Base-by-base conservation (phyloP, 2,329 filamentous ascomycete species). In the Scortechinia acanthostroma region DNA sequence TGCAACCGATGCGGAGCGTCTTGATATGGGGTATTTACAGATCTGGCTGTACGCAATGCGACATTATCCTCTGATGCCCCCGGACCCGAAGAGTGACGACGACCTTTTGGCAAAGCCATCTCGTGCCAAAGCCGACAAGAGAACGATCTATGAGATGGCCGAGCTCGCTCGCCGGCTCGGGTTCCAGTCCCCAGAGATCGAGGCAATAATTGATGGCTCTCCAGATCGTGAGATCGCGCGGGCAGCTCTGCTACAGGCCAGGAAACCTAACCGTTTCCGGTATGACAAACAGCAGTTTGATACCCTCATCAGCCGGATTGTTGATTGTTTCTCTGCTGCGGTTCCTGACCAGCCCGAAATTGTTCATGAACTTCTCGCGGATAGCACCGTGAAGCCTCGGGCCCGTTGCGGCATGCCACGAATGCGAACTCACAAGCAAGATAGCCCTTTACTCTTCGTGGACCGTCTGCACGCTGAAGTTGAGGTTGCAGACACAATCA, bases 1-100 rank as follows among this genome's bases (percentile, higher is more conserved):
- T 14, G 48, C 43, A 25, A 47, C 23, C 21, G 21, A 30, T n/a
- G 20, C 19, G 14, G 35, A 46, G 19, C 44, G 30, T 16, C 46
- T 51, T 42, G 45, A 53, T 42, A 43, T 49, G n/a, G 51, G 49
- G 48, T 57, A 57, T 49, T 47, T 49, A 42, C 47, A 62, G 43
- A 45, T 61, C 33, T 61, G 50, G 57, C 47, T 61, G 17, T 61
- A 55, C 42, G 47, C 53, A 2, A 63, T 61, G 51, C 50, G 55
- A 30, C 47, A 61, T 47, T 59, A 60, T 45, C 48, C 49, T 4
- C 10, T 55, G 21, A 48, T 55, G 14, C 47, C 45, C n/a, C 20
- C 20, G 10, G n/a, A 43, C 30, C 42, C 21, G 22, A 46, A 45
- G 17, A 54, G 47, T 35, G 25, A 30, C n/a, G 48, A 55, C 45